A percentile compares a stretch with the other conserved stretches of the same genome.
phyloP scores from a whole-genome alignment of 2,329 filamentous ascomycete genomes.

The Stenocarpella maydis region DNA sequence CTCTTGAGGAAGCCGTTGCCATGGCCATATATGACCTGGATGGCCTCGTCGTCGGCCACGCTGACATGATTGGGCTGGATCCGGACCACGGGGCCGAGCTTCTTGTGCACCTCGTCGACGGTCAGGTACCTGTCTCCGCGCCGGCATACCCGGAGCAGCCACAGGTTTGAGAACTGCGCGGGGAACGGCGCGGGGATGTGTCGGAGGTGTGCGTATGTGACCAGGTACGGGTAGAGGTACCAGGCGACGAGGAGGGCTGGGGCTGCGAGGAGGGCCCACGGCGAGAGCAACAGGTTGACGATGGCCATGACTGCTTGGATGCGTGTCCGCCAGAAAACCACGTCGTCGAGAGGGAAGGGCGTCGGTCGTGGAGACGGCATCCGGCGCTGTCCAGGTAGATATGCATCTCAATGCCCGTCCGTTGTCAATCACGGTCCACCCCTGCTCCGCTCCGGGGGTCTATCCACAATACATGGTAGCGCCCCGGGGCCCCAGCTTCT shows the following conservation, averaged over 20 bases:
- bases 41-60: slow-evolving; percentile 81
- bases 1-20: slow-evolving; percentile 79
- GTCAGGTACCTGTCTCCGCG: slow-evolving; percentile 69
- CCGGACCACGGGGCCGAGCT: slow-evolving; percentile 79
- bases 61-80: slow-evolving; percentile 87
- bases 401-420: background rate
- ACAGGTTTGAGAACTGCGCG: slow-evolving; percentile 76
- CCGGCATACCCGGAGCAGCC: slow-evolving; percentile 75
- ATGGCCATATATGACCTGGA: slow-evolving; percentile 80
- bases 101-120: slow-evolving; percentile 78
- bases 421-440: background rate
- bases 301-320: slow-evolving; percentile 45
- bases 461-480: background rate
- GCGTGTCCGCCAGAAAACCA: background rate
- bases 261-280: slow-evolving; percentile 57
- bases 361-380: background rate
- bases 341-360: background rate
- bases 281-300: slow-evolving; percentile 48
- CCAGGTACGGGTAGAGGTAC: slow-evolving; percentile 68
- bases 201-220: slow-evolving; percentile 60
- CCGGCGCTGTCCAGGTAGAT: background rate
- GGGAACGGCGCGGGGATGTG: slow-evolving; percentile 69
- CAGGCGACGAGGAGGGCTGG: slow-evolving; percentile 58
- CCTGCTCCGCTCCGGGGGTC: slow-evolving; percentile 12
- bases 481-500: background rate